Evolutionary conservation across 495 filamentous ascomycete genomes (phyloP), one percentile per base, ranked within the genome.

Genomic region (Tuber magnatum): DNA sequence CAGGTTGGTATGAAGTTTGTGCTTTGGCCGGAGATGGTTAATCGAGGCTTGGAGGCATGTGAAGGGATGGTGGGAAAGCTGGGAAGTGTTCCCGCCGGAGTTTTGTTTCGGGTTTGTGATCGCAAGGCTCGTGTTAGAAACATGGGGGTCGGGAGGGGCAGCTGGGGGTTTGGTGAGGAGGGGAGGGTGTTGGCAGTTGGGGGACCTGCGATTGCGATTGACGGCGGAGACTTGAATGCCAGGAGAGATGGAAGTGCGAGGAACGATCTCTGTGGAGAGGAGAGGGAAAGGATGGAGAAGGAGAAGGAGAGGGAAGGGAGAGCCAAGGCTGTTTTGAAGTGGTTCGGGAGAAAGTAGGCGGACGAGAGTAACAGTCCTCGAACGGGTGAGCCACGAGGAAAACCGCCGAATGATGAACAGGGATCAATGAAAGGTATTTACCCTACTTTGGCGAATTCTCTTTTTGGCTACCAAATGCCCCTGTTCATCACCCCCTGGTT

Each of bases 91-190:
- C 69, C 72, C 2, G 76, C 70, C 0, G 35, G 70, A 0, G 48
- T 71, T 0, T 48, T 79, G 1, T 79, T 79, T 18, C 69, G 77
- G 24, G 72, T 78, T 2, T 43, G 65, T 7, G 76, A 68, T 35
- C 41, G 28, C 1, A 75, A 79, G 12, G 69, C 56, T 0, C 72
- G 16, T 1, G 70, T 73, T 4, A 75, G 73, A 32, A 39, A 28
- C 9, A 28, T 22, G 6, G 73, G 71, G 1, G 76, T 77, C 0
- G 68, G 71, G 24, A 79, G 65, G 2, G 77, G 76, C 2, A 77
- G 70, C n/a, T 79, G 76, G 77, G 75, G 76, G 38, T 75, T 79
- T 48, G 51, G 77, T 3, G n/a, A 75, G 18, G 76, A 79, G 32
- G 77, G 72, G 2, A 79, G 56, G 20, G 70, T 79, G 38, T 35